A percentile compares a stretch with the other conserved stretches of the same genome.
Evolutionary conservation across 345 rosid species (phyloP).

Genomic region (Balakata baccata): DNA sequence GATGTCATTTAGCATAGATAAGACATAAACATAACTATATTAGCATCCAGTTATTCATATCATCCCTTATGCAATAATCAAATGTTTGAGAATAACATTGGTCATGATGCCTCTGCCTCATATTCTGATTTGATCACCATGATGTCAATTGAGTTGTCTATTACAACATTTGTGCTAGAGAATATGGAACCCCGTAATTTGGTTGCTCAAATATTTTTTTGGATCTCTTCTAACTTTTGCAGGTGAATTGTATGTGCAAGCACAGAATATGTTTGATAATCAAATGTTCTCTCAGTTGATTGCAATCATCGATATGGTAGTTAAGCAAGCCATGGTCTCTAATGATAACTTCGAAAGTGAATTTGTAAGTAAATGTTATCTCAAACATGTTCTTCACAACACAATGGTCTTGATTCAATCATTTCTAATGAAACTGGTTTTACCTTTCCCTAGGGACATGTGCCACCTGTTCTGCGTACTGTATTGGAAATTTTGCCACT

Average conservation of each 20-base stretch:
- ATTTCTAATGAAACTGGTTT: slow-evolving; percentile 7
- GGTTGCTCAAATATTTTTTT: slow-evolving; percentile 15
- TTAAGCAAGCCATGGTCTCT: slow-evolving; percentile 50
- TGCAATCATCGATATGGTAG: slow-evolving; percentile 61
- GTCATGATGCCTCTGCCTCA: background rate
- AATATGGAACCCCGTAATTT: slow-evolving; percentile 6
- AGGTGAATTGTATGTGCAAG: slow-evolving; percentile 90
- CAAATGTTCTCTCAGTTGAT: slow-evolving; percentile 70
- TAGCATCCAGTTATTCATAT: background rate
- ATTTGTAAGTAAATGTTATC: slow-evolving; percentile 48
- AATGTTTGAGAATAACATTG: background rate
- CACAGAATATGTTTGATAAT: slow-evolving; percentile 80
- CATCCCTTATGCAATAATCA: background rate
- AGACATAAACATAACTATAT: background rate
- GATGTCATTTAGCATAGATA: background rate
- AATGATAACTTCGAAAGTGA: slow-evolving; percentile 69
- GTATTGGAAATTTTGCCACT: slow-evolving; percentile 75
- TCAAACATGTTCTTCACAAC: slow-evolving; percentile 1
- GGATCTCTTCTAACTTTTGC: slow-evolving; percentile 29
- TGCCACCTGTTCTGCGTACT: slow-evolving; percentile 73
- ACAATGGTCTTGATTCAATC: background rate
- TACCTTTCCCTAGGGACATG: slow-evolving; percentile 56
- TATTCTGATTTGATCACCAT: slow-evolving; percentile 12
- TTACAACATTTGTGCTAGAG: background rate
- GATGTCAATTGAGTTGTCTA: background rate